Evolutionary conservation across 148 eudicot species (phyloP), one percentile per base, ranked within the genome.

Genomic region (Amaranthus palmeri): DNA sequence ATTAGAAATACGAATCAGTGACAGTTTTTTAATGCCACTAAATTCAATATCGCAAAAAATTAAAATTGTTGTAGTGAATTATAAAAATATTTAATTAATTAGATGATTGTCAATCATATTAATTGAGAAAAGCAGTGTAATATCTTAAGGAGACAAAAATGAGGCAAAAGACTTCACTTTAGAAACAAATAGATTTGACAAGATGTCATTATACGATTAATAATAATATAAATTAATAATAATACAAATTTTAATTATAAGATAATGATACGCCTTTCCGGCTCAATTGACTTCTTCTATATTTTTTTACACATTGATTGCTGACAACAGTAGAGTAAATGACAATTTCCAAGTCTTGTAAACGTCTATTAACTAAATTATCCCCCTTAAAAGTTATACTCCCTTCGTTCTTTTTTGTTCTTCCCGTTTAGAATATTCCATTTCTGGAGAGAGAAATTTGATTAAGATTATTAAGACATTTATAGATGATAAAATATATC

Each of bases 231-330:
- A 25, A 25, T 25, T 25, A 25, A 25, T 25, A 25, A 25, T 25
- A 25, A 25, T 0, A 25, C 36, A 25, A 25, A 25, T 25, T 25
- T 47, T 57, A 57, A 55, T 17, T 58, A 10, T 15, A 13, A 54
- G 57, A 64, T 64, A 54, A 73, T 73, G 18, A 61, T 25, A 25
- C 43, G 18, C 54, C 76, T 73, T 73, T 73, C 70, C 69, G 69
- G 69, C 69, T 43, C 42, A 5, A 43, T 73, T 64, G 76, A 73
- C 76, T 64, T 25, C 61, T 73, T 59, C 46, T 50, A 11, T 60
- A 13, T 18, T 60, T 46, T 11, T 47, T 59, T 56, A 40, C 8
- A 43, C 3, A 6, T 62, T 48, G 12, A 68, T 53, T 72, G 46
- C 67, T 62, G 3, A 3, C 41, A 51, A 46, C 36, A 25, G 36